A percentile compares a stretch with the other conserved stretches of the same genome.
Conservation (phyloP, 495 filamentous ascomycete genomes). For the Penicillium paradoxum region DNA sequence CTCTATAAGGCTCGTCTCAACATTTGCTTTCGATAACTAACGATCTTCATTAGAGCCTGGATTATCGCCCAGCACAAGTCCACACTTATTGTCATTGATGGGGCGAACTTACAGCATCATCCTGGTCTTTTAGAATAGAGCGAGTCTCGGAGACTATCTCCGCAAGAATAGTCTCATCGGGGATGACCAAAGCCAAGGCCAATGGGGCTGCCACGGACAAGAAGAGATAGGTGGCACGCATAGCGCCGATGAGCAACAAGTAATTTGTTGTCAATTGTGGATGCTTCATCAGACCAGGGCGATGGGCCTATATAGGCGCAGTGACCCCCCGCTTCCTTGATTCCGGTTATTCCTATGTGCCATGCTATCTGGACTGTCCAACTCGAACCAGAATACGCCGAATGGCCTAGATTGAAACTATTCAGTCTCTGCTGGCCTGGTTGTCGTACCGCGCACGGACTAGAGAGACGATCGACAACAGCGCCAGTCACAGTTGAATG, state of each 20-base stretch:
- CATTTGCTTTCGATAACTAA: neutral
- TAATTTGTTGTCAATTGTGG: neutral
- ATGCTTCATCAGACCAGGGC: neutral
- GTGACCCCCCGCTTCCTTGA: neutral
- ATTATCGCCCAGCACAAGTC: constrained; percentile 2
- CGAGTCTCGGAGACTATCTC: constrained; percentile 14
- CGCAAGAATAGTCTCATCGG: constrained; percentile 45
- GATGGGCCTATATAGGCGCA: neutral
- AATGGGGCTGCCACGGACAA: constrained; percentile 51
- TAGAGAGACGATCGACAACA: neutral
- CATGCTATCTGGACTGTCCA: neutral
- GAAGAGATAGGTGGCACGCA: constrained; percentile 40
- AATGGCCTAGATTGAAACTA: neutral
- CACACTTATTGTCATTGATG: neutral
- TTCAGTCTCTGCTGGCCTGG: neutral
- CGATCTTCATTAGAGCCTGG: neutral
- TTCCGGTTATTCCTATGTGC: neutral
- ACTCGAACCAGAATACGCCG: neutral
- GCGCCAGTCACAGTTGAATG: neutral
- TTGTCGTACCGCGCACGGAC: neutral
- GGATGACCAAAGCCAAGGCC: constrained; percentile 55
- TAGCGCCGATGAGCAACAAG: constrained; percentile 15
- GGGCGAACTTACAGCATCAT: neutral
- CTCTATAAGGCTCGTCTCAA: neutral
- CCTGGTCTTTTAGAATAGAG: neutral